Evolutionary conservation across 108 stramenopile species (phyloP), one percentile per base, ranked within the genome.

Genomic region (Cafeteria roenbergensis): DNA sequence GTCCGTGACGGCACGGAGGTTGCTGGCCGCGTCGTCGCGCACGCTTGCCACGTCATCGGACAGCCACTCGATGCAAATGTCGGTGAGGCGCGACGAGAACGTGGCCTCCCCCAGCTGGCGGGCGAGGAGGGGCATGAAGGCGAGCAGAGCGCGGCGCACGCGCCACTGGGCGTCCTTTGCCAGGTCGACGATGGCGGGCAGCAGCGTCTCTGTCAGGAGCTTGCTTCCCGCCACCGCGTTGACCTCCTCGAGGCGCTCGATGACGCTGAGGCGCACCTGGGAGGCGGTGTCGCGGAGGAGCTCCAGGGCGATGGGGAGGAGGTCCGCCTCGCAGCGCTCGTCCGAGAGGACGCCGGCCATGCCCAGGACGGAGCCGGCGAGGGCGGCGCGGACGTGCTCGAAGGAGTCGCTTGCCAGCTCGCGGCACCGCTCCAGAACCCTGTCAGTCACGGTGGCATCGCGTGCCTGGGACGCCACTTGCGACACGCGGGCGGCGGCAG

Each of bases 141-240:
- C 84, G 58, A 98, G 90, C 61, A 94, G 91, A 20, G 93, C 92
- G 2, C 91, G 74, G 32, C 97, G 85, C 69, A 95, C 91, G 62
- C 92, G 77, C 95, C 95, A 96, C 74, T 93, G 91, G 55, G 86
- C 83, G 78, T 94, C 93, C 72, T 92, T 87, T 14, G 94, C 91
- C 51, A 98, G 75, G 66, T 92, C 90, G 32, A 94, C 66, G 80
- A 98, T 90, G 29, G 94, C 97, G 2, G 97, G 97, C 32, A 95
- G 68, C 20, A 98, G 72, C 25, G 89, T 87, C 72, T 94, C 88
- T n/a, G 85, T 77, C 42, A 98, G 73, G 36, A 92, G 72, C 64
- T 94, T 89, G 8, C 90, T 86, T 1, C 94, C 97, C 64, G 95
- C 86, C 4, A 93, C 92, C 67, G 88, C 85, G 80, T 92, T 90